Base-by-base conservation (phyloP, 495 filamentous ascomycete species). In the Venustampulla echinocandica region DNA sequence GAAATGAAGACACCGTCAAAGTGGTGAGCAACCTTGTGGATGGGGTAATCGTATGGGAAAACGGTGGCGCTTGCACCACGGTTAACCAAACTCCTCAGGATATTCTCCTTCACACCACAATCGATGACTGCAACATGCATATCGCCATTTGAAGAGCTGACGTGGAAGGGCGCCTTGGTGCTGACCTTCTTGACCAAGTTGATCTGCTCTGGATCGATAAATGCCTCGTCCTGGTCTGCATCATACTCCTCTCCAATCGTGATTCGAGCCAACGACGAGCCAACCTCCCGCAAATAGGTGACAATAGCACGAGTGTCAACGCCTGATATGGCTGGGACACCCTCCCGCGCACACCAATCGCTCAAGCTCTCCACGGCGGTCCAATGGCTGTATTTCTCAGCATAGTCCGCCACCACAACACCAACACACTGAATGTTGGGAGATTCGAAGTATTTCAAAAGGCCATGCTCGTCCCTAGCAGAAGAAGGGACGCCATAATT, bases 51-150 rank as follows among this genome's bases (percentile, higher is more conserved):
- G 69, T 84, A 96, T 36, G 92, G 92, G 70, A 98, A 93, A 45
- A 84, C 82, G 18, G 93, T 97, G 38, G 95, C 83, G 51, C 80
- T 85, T 32, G 86, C 81, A 20, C 90, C 92, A 24, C 92, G 86
- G 64, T 70, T 74, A 52, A 97, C 90, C 50, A 98, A 71, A 61
- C 85, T 90, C 53, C 92, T 85, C 41, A 98, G 79, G 62, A 98
- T 98, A 72, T 97, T 98, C 75, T 98, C 92, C 76, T 98, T 98
- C 49, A 98, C 93, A 66, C 92, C 92, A 62, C 92, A 98, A 69
- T 98, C 92, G 63, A 98, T 81, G 47, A 98, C 76, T 25, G 90
- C 92, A 57, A 98, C 79, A 68, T 98, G 92, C 64, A 82, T 79
- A 61, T 84, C 80, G 48, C 90, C 86, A 54, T 75, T 73, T 33